Evolutionary conservation across 768 basidiomycete species (phyloP).

Genomic region (Tulasnella sp.): DNA sequence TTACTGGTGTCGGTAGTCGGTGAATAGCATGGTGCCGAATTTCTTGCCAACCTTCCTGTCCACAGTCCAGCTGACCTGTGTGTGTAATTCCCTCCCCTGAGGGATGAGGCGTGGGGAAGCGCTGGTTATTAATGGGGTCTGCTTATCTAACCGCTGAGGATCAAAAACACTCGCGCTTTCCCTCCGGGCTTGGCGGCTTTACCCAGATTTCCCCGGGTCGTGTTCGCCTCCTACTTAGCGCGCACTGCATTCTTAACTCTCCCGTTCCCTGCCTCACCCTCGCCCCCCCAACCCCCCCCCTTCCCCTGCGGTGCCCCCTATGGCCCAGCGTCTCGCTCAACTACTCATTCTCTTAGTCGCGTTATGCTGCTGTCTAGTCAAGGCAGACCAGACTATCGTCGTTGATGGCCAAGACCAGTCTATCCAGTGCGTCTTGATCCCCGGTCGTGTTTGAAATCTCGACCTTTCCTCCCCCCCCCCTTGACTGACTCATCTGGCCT

Average conservation of each 20-base stretch:
- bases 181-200: not conserved
- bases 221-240: not conserved
- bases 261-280: not conserved
- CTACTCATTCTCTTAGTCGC: not conserved
- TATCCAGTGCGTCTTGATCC: not conserved
- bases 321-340: constrained; percentile 3
- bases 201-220: not conserved
- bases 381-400: constrained; percentile 6
- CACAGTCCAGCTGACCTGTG: not conserved
- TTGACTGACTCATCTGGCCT: not conserved
- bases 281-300: not conserved
- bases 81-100: not conserved
- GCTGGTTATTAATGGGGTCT: not conserved
- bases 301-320: not conserved
- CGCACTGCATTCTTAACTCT: not conserved
- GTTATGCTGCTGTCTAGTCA: not conserved
- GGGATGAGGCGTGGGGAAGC: not conserved
- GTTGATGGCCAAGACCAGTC: constrained; percentile 9
- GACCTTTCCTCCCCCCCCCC: not conserved
- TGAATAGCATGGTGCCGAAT: not conserved
- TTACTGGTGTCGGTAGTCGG: not conserved
- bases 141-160: not conserved
- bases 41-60: no score
- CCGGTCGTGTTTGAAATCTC: constrained; percentile 5
- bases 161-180: not conserved